Evolutionary conservation across 2,329 filamentous ascomycete genomes (phyloP), one percentile per base, ranked within the genome.

Genomic region (Fusarium luffae): DNA sequence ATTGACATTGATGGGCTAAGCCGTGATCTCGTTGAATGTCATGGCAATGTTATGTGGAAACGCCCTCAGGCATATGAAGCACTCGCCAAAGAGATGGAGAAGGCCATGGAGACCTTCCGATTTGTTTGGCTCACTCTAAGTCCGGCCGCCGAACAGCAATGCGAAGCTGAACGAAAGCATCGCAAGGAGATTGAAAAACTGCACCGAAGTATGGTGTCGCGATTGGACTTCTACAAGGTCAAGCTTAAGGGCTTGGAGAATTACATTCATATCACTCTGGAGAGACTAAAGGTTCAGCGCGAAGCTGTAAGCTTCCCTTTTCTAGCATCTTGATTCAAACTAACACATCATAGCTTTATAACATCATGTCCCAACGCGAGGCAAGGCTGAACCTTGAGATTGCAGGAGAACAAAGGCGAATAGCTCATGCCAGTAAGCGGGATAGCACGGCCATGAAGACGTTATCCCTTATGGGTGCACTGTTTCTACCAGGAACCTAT

Each of bases 401-500:
- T 77, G 87, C 87, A 10, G 85, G 84, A 63, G 86, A 89, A 69
- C 87, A 89, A 76, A 83, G 86, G 19, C 82, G 86, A 27, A 82
- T 89, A 58, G 86, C 87, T 5, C 85, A 89, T 72, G 85, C 86
- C 16, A 86, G 86, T 73, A 89, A 89, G 76, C 83, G 87, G 14
- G 87, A 89, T 76, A 87, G 86, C 76, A 88, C 86, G 6, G 86
- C 88, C 59, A 89, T 90, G 88, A 90, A 90, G 80, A 88, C 87
- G 1, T 81, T 90, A 41, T 89, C 88, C 1, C 82, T 90, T 1
- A 84, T 90, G 58, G 89, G 88, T 28, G 87, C 88, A 42, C 80
- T 90, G 42, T 90, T 90, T 71, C 80, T 90, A 8, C 88, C 88
- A 0, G 88, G 88, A 3, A 89, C 88, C 1, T 89, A 86, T 68